Evolutionary conservation across 805 yeast genomes (phyloP).

Genomic region (Monosporozyma unispora): DNA sequence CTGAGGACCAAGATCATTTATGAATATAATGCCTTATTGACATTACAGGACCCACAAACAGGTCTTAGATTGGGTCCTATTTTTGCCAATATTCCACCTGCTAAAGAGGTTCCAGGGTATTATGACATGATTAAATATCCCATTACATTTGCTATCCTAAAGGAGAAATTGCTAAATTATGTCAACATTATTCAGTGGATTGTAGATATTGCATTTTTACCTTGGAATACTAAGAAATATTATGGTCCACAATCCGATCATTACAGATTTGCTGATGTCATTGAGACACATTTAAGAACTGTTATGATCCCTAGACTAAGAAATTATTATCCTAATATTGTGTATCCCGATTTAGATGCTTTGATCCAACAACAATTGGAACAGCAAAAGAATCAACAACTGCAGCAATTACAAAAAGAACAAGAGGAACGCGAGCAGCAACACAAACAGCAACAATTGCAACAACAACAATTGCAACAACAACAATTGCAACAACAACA

Average conservation of each 20-base stretch:
- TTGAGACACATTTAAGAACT: constrained; percentile 35
- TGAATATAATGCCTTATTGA: constrained; percentile 19
- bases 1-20: constrained; percentile 2
- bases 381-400: not conserved
- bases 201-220: constrained; percentile 70
- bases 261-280: constrained; percentile 53
- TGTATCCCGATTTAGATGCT: not conserved
- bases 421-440: not conserved
- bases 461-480: not conserved
- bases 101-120: constrained; percentile 63
- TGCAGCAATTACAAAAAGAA: not conserved
- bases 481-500: not conserved
- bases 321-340: constrained; percentile 26
- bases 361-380: not conserved
- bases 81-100: constrained; percentile 46
- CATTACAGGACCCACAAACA: constrained; percentile 19
- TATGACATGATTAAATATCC: constrained; percentile 72
- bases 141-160: constrained; percentile 69
- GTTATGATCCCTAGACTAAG: constrained; percentile 30
- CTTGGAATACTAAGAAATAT: constrained; percentile 84
- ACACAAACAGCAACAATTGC: not conserved
- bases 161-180: constrained; percentile 51
- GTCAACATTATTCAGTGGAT: constrained; percentile 58
- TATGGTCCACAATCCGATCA: constrained; percentile 63
- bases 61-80: constrained; percentile 25